phyloP scores from a whole-genome alignment of 805 yeast species.

The Sugiyamaella boreocaroliniensis region DNA sequence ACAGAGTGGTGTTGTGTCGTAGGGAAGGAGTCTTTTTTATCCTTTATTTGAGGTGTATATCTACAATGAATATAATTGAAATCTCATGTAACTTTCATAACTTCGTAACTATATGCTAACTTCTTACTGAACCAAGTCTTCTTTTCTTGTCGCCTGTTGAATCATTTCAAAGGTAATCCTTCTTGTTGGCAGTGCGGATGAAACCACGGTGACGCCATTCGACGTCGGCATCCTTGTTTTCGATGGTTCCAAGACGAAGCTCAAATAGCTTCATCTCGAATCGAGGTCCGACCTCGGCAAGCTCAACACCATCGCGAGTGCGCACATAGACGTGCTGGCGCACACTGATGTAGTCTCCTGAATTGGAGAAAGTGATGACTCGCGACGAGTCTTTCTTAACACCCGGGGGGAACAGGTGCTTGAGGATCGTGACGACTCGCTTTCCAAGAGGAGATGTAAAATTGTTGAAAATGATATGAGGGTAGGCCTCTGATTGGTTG shows the following conservation, averaged over 20 bases:
- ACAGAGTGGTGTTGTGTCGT: neutral
- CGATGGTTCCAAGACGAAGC: slow-evolving; percentile 80
- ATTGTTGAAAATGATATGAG: slow-evolving; percentile 89
- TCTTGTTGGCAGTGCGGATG: slow-evolving; percentile 91
- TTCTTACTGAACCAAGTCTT: too few relatives aligned
- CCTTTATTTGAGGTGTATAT: neutral
- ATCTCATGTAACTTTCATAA: neutral
- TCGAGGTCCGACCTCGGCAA: slow-evolving; percentile 97
- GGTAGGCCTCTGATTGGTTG: slow-evolving; percentile 83
- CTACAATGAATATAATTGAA: neutral
- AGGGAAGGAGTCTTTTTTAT: neutral
- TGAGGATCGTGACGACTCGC: slow-evolving; percentile 70
- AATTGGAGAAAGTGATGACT: slow-evolving; percentile 87
- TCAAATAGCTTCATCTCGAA: slow-evolving; percentile 94
- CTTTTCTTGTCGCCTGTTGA: neutral
- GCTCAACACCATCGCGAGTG: slow-evolving; percentile 80
- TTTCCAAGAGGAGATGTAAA: slow-evolving; percentile 75
- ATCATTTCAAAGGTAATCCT: slow-evolving; percentile 58
- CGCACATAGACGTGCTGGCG: slow-evolving; percentile 92
- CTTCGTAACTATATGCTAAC: neutral
- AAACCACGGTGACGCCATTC: slow-evolving; percentile 95
- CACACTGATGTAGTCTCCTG: slow-evolving; percentile 86
- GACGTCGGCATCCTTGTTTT: slow-evolving; percentile 93
- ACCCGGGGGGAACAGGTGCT: slow-evolving; percentile 95
- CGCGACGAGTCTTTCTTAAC: slow-evolving; percentile 82